Percentiles rank a stretch among this genome's conserved stretches.
Conservation (phyloP, 768 basidiomycete species). For the Boletellus ananas region DNA sequence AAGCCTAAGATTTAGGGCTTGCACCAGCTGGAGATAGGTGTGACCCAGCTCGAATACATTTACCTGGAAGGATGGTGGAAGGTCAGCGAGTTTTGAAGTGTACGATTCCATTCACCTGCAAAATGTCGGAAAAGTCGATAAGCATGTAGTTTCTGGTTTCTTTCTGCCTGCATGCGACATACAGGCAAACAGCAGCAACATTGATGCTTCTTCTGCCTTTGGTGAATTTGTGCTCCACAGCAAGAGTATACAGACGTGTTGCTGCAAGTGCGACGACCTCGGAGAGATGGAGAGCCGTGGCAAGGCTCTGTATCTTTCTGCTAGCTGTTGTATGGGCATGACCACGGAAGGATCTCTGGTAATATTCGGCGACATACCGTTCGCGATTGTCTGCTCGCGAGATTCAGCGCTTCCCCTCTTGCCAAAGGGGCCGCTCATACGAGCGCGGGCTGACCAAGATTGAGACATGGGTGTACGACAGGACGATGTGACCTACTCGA, state of each 20-base stretch:
- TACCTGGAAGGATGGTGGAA: constrained; percentile 48
- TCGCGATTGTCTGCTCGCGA: constrained; percentile 86
- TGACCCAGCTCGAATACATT: constrained; percentile 97
- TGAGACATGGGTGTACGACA: neutral
- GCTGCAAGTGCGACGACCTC: constrained; percentile 80
- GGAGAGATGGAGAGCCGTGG: constrained; percentile 70
- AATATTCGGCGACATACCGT: constrained; percentile 49
- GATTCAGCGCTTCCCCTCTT: constrained; percentile 78
- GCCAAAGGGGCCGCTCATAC: constrained; percentile 79
- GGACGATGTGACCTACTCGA: constrained; percentile 60
- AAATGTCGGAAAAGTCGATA: constrained; percentile 96
- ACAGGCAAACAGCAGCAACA: constrained; percentile 94
- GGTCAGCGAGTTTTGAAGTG: neutral
- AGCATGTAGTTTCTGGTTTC: constrained; percentile 94
- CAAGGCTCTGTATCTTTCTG: constrained; percentile 79
- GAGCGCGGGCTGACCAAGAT: constrained; percentile 59
- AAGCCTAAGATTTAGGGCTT: constrained; percentile 76
- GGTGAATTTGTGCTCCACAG: constrained; percentile 90
- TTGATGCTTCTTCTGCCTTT: constrained; percentile 91
- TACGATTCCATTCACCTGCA: constrained; percentile 54
- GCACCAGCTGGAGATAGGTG: constrained; percentile 92
- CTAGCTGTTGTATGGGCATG: constrained; percentile 48
- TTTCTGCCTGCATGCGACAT: constrained; percentile 88
- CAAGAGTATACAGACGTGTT: constrained; percentile 85
- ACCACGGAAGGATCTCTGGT: neutral